Percentiles rank a stretch among this genome's conserved stretches.
These are phyloP conservation scores for Starmerella scarabaei DNA, from an alignment of 805 yeast genomes.

Conservation along the genomic window DNA sequence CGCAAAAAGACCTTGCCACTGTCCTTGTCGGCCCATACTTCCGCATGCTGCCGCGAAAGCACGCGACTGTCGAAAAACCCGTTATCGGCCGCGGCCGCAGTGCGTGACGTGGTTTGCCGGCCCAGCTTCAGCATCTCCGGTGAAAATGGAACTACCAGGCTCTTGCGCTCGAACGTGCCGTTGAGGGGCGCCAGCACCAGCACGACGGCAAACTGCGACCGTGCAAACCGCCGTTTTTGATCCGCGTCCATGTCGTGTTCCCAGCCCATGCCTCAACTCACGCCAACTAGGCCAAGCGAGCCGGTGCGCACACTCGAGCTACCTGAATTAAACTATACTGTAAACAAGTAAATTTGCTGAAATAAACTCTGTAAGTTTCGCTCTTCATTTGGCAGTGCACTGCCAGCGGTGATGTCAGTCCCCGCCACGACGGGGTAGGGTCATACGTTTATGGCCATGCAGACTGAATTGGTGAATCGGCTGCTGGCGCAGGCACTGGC, in stretches of 20 bases:
- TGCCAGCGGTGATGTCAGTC: too few relatives aligned
- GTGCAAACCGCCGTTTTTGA: constrained; percentile 12
- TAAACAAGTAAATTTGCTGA: too few relatives aligned
- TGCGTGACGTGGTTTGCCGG: constrained; percentile 53
- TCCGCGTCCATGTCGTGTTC: constrained; percentile 6
- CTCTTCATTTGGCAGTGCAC: too few relatives aligned
- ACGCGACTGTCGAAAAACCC: constrained; percentile 94
- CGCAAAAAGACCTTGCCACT: constrained; percentile 58
- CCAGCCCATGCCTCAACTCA: too few relatives aligned
- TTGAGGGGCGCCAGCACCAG: constrained; percentile 67
- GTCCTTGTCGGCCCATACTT: constrained; percentile 55
- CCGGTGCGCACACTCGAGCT: too few relatives aligned
- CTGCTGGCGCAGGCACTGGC: constrained; percentile 31
- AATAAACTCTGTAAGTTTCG: too few relatives aligned
- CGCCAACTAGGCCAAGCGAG: too few relatives aligned
- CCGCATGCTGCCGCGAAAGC: constrained; percentile 87
- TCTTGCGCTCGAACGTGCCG: constrained; percentile 69
- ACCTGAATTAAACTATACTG: too few relatives aligned
- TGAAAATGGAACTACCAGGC: constrained; percentile 59
- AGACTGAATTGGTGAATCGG: not conserved
- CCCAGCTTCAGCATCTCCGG: constrained; percentile 85
- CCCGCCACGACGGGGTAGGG: too few relatives aligned
- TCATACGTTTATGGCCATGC: too few relatives aligned
- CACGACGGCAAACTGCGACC: constrained; percentile 31
- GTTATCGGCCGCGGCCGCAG: constrained; percentile 51